phyloP scores from a whole-genome alignment of 352 stramenopile genomes.

The Thalassiosira livingstoniorum region DNA sequence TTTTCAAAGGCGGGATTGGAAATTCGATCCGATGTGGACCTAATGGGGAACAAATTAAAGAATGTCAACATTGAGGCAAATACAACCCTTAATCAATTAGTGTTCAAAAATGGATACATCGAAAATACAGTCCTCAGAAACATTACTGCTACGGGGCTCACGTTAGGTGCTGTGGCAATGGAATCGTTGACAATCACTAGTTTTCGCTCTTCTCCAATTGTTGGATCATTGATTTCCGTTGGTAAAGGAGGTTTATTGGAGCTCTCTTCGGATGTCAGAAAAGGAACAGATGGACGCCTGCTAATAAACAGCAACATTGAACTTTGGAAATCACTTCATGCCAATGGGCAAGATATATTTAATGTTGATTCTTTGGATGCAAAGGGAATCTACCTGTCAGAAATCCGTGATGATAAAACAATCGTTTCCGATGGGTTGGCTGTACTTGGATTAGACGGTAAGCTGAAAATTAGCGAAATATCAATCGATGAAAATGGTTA shows the following conservation, averaged over 20 bases:
- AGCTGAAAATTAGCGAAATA: conserved; percentile 36
- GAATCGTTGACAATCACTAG: conserved; percentile 41
- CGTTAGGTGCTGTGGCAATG: conserved; percentile 44
- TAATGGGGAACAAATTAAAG: conserved; percentile 41
- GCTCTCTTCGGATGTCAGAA: conserved; percentile 33
- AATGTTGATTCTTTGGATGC: conserved; percentile 39
- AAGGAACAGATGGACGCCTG: conserved; percentile 14
- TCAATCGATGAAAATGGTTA: conserved; percentile 31
- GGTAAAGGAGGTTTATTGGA: conserved; percentile 32
- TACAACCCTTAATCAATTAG: conserved; percentile 42
- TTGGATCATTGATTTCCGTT: conserved; percentile 37
- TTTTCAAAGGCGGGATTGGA: conserved; percentile 31
- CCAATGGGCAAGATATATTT: conserved; percentile 31
- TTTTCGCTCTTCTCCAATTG: conserved; percentile 25
- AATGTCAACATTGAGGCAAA: conserved; percentile 50
- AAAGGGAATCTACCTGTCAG: conserved; percentile 21
- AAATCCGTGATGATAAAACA: conserved; percentile 43
- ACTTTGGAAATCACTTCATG: conserved; percentile 23
- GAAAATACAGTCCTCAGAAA: conserved; percentile 58
- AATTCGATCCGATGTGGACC: conserved; percentile 50
- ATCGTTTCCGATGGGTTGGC: conserved; percentile 38
- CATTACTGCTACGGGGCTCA: conserved; percentile 51
- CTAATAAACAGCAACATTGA: conserved; percentile 37
- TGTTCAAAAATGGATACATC: conserved; percentile 53
- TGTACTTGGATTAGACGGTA: conserved; percentile 37